phyloP scores from a whole-genome alignment of 1,139 yeast genomes.

The Geotrichum carabidarum region DNA sequence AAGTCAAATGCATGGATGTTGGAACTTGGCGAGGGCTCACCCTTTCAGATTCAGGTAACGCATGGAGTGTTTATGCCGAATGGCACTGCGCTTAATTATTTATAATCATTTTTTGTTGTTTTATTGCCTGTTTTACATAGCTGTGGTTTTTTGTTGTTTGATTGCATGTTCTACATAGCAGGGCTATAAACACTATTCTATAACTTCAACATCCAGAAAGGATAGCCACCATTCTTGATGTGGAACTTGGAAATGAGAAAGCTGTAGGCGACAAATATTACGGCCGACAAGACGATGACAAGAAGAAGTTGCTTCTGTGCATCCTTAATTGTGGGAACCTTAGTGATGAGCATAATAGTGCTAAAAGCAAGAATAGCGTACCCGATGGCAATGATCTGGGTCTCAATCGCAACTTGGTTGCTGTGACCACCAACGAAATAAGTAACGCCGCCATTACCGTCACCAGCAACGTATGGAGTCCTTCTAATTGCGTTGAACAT shows the following conservation, averaged over 20 bases:
- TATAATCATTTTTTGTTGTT: background rate
- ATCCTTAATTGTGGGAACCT: constrained; percentile 46
- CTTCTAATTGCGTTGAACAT: constrained; percentile 88
- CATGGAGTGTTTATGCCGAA: constrained; percentile 89
- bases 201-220: constrained; percentile 18
- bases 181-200: constrained; percentile 8
- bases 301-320: constrained; percentile 45
- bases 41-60: constrained; percentile 68
- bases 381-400: constrained; percentile 45
- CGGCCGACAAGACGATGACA: constrained; percentile 41
- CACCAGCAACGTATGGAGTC: constrained; percentile 61
- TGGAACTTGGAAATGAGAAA: constrained; percentile 49
- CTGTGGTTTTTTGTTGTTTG: background rate
- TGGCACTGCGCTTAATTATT: constrained; percentile 59
- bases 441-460: constrained; percentile 50
- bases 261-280: constrained; percentile 48
- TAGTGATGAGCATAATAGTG: constrained; percentile 45
- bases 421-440: constrained; percentile 70
- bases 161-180: background rate
- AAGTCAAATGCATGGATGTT: constrained; percentile 15
- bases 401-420: constrained; percentile 60
- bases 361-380: constrained; percentile 40
- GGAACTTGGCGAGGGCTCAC: constrained; percentile 85
- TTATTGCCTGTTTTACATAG: background rate
- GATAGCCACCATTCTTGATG: constrained; percentile 50